Evolutionary conservation across 164 flowering plant genomes (phyloP), one percentile per base, ranked within the genome.

Genomic region (Euptelea pleiosperma): DNA sequence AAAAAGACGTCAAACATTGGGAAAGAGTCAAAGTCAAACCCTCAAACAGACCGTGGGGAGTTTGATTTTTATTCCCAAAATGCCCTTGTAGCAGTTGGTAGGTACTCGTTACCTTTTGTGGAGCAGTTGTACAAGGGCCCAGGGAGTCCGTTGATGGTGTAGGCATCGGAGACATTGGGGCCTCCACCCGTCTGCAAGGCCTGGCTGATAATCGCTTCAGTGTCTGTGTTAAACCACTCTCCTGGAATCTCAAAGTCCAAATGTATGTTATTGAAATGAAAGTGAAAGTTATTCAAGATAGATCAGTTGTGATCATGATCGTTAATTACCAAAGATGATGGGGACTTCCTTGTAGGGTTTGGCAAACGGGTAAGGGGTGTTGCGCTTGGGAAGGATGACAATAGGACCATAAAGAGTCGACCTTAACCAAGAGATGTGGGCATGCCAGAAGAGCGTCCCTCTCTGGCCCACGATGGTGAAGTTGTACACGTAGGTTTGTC

Each of bases 101-200:
- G n/a, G n/a, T n/a, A n/a, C n/a, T n/a, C n/a, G 39, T 4, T 63
- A 83, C 96, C 84, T 79, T 77, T 77, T 6, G 80, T 60, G 0
- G 93, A 86, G 60, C 96, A 89, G 55, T 79, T 80, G 65, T 82
- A 84, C 16, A 69, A 59, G 2, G 76, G 85, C 2, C 93, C 96
- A 0, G 96, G 91, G 28, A 81, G 78, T 0, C 93, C 96, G 39
- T 89, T 89, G 25, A 88, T 82, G 47, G 92, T 82, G 61, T 69
- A 84, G 7, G 92, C 89, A 57, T 86, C 91, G 1, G 96, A 86
- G 6, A 84, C 75, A 66, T 82, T 84, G 4, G 94, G 90, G 10
- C 73, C 80, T 0, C 69, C 82, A 25, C 94, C 94, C 0, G 82
- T 77, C 39, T 70, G 79, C 46, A 78, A 35, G 15, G 90, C 88